Percentiles rank a stretch among this genome's conserved stretches.
These are phyloP conservation scores for Beauveria sp. DNA, from an alignment of 2,329 filamentous ascomycete genomes.

Conservation along the genomic window DNA sequence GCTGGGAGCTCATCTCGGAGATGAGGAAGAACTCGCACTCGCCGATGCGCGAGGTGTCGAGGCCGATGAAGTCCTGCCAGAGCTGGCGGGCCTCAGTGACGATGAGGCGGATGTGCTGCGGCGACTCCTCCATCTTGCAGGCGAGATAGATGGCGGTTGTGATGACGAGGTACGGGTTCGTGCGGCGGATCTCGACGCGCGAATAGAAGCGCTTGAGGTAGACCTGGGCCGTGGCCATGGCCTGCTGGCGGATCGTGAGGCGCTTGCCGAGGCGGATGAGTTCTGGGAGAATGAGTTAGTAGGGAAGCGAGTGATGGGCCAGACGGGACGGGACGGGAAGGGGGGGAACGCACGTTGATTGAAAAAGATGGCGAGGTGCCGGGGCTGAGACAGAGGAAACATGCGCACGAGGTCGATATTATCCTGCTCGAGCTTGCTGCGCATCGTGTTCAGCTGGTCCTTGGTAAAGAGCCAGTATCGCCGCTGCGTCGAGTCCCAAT, in stretches of 20 bases:
- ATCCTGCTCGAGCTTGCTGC: conserved; percentile 68
- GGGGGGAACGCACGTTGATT: conserved; percentile 61
- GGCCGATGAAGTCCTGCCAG: conserved; percentile 71
- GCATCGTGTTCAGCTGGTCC: conserved; percentile 66
- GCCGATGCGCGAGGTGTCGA: conserved; percentile 76
- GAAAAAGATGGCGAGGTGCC: conserved; percentile 85
- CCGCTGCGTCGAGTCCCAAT: conserved; percentile 91
- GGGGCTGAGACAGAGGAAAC: conserved; percentile 73
- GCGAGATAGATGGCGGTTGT: conserved; percentile 92
- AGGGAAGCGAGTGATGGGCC: not conserved
- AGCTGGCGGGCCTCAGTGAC: conserved; percentile 77
- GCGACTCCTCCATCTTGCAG: conserved; percentile 96
- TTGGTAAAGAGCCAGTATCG: conserved; percentile 86
- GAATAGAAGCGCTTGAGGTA: conserved; percentile 93
- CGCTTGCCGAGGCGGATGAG: conserved; percentile 77
- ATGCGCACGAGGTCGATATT: conserved; percentile 67
- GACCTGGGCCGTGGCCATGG: conserved; percentile 85
- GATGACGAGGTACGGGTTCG: conserved; percentile 87
- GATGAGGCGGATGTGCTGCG: conserved; percentile 89
- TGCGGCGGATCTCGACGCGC: conserved; percentile 81
- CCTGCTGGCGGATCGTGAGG: conserved; percentile 79
- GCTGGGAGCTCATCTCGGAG: conserved; percentile 80
- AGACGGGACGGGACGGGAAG: conserved; percentile 1
- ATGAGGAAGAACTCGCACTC: conserved; percentile 94
- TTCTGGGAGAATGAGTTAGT: conserved; percentile 40